A percentile compares a stretch with the other conserved stretches of the same genome.
Evolutionary conservation across 2,329 filamentous ascomycete genomes (phyloP).

Genomic region (Hypoxylon sp.): DNA sequence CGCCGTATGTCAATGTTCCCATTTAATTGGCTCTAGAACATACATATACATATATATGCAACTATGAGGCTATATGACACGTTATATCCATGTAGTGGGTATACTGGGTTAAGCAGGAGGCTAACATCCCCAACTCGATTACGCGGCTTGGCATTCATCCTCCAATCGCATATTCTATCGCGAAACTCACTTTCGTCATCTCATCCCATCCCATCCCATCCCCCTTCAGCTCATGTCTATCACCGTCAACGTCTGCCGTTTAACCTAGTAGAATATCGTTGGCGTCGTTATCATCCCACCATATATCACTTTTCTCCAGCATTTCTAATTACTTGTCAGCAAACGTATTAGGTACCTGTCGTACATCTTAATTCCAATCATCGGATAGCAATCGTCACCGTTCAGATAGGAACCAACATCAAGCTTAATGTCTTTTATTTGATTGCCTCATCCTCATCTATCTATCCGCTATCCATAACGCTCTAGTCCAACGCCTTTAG

Average conservation of each 20-base stretch:
- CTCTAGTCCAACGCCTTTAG: too few relatives aligned
- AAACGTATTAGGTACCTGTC: too few relatives aligned
- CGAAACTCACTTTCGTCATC: constrained; percentile 2
- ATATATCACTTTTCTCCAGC: not conserved
- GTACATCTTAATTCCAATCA: too few relatives aligned
- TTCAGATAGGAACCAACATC: too few relatives aligned
- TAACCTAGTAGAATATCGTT: not conserved
- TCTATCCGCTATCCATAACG: too few relatives aligned
- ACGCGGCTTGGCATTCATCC: constrained; percentile 26
- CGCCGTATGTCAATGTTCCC: too few relatives aligned
- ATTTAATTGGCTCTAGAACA: not conserved
- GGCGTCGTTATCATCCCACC: constrained; percentile 7
- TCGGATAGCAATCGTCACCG: too few relatives aligned
- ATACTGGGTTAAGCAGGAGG: too few relatives aligned
- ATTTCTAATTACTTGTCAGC: not conserved
- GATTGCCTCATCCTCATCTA: too few relatives aligned
- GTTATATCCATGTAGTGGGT: too few relatives aligned
- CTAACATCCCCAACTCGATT: constrained; percentile 17
- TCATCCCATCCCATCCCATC: too few relatives aligned
- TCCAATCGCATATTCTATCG: constrained; percentile 11
- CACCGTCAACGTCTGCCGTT: not conserved
- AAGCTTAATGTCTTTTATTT: too few relatives aligned
- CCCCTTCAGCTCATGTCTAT: not conserved
- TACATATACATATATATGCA: not conserved
- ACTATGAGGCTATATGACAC: not conserved